Evolutionary conservation across 805 yeast genomes (phyloP).

Genomic region (Candida suzukii): DNA sequence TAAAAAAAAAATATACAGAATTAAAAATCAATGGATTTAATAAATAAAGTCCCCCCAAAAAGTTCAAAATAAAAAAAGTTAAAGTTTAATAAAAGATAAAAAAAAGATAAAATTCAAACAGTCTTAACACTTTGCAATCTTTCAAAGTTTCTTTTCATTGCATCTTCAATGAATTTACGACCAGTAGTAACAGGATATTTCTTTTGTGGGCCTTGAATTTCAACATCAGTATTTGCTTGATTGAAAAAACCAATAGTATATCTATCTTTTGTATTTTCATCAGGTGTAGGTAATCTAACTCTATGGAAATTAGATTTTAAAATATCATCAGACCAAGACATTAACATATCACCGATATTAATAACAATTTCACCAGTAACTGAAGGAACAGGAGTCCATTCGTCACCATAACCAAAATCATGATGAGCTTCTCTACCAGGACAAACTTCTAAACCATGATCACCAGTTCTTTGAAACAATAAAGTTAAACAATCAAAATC

Average conservation of each 20-base stretch:
- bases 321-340: constrained; percentile 30
- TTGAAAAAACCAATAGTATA: constrained; percentile 29
- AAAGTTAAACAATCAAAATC: constrained; percentile 29
- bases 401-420: constrained; percentile 26
- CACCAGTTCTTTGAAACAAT: constrained; percentile 28
- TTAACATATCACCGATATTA: constrained; percentile 31
- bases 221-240: constrained; percentile 28
- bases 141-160: constrained; percentile 26
- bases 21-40: neutral
- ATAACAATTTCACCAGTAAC: constrained; percentile 28
- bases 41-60: neutral
- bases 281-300: constrained; percentile 22
- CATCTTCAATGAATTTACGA: constrained; percentile 24
- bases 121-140: constrained; percentile 4
- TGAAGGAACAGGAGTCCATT: constrained; percentile 28
- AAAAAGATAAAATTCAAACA: neutral
- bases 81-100: neutral
- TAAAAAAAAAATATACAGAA: neutral
- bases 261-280: constrained; percentile 23
- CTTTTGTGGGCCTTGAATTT: constrained; percentile 21
- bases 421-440: constrained; percentile 30
- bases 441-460: constrained; percentile 29
- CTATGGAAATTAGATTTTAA: constrained; percentile 29
- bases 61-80: neutral
- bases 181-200: constrained; percentile 25